phyloP scores from a whole-genome alignment of 2,329 filamentous ascomycete genomes.

The Cryphonectria radicalis region DNA sequence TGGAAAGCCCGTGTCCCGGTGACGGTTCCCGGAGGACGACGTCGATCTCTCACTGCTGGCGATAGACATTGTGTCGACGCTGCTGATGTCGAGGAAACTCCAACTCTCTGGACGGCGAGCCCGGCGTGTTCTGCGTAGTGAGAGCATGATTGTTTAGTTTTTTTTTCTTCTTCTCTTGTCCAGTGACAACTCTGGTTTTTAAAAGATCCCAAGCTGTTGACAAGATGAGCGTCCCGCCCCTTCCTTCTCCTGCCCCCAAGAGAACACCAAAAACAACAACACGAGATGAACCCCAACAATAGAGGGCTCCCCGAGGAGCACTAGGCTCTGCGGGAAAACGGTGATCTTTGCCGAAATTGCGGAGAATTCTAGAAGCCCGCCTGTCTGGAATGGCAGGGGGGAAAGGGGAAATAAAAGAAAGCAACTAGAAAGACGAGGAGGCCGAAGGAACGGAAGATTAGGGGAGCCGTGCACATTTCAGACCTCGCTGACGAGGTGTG shows the following conservation, averaged over 20 bases:
- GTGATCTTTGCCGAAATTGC: slow-evolving; percentile 17
- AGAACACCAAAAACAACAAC: background rate
- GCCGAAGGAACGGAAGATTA: slow-evolving; percentile 22
- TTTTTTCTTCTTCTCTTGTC: background rate
- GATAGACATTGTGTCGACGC: slow-evolving; percentile 26
- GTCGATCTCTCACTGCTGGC: slow-evolving; percentile 26
- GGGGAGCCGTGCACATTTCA: slow-evolving; percentile 24
- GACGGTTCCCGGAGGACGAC: slow-evolving; percentile 30
- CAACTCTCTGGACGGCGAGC: slow-evolving; percentile 24
- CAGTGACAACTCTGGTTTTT: background rate
- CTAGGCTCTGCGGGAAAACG: slow-evolving; percentile 18
- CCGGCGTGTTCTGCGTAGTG: slow-evolving; percentile 25
- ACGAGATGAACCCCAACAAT: slow-evolving; percentile 10
- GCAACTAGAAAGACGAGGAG: slow-evolving; percentile 18
- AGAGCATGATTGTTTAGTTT: slow-evolving; percentile 28
- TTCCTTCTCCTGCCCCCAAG: background rate
- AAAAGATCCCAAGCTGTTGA: slow-evolving; percentile 3
- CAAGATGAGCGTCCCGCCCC: background rate
- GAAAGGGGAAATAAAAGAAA: slow-evolving; percentile 10
- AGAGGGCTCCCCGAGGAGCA: slow-evolving; percentile 19
- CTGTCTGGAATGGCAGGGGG: slow-evolving; percentile 1
- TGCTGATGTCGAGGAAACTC: slow-evolving; percentile 21
- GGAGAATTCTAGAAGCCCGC: slow-evolving; percentile 10
- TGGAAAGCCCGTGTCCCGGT: slow-evolving; percentile 55
- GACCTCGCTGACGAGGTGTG: slow-evolving; percentile 9